A percentile compares a stretch with the other conserved stretches of the same genome.
phyloP scores from a whole-genome alignment of 2,329 filamentous ascomycete species.

The Westerdykella ornata region DNA sequence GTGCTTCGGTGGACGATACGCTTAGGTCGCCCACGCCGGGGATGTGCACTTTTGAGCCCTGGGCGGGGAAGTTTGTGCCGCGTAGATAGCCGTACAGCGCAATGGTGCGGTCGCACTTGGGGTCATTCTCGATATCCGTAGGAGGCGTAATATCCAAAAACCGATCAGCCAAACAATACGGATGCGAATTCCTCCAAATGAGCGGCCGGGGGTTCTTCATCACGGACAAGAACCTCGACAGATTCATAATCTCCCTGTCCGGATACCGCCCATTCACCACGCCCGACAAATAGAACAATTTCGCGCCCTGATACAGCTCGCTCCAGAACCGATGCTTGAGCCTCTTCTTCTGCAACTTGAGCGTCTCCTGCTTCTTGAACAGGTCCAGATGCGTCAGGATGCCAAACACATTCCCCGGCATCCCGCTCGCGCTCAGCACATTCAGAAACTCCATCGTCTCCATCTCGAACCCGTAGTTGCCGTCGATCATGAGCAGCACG shows the following conservation, averaged over 20 bases:
- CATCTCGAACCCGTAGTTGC: slow-evolving; percentile 99
- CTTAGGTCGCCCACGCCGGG: slow-evolving; percentile 87
- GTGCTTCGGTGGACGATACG: slow-evolving; percentile 72
- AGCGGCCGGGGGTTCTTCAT: slow-evolving; percentile 99
- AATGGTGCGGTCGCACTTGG: slow-evolving; percentile 83
- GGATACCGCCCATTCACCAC: slow-evolving; percentile 96
- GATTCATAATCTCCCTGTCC: slow-evolving; percentile 90
- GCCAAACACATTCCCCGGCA: slow-evolving; percentile 98
- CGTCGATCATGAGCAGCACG: slow-evolving; percentile 95
- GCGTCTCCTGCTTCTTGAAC: slow-evolving; percentile 84
- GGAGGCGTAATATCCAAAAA: slow-evolving; percentile 94
- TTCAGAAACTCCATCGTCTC: slow-evolving; percentile 99
- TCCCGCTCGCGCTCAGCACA: slow-evolving; percentile 83
- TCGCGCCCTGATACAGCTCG: slow-evolving; percentile 92
- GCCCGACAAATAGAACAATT: slow-evolving; percentile 92
- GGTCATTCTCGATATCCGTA: slow-evolving; percentile 78
- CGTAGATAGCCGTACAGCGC: slow-evolving; percentile 89
- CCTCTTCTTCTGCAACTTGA: slow-evolving; percentile 92
- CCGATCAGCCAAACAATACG: slow-evolving; percentile 86
- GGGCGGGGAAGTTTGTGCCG: slow-evolving; percentile 85
- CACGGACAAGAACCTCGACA: slow-evolving; percentile 89
- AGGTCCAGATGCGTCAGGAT: slow-evolving; percentile 94
- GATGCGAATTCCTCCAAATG: slow-evolving; percentile 93
- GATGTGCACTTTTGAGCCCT: slow-evolving; percentile 82
- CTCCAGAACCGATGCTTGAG: slow-evolving; percentile 95